Percentiles rank a stretch among this genome's conserved stretches.
Conservation (phyloP, 208 protist genomes). For the Leishmania tropica region DNA sequence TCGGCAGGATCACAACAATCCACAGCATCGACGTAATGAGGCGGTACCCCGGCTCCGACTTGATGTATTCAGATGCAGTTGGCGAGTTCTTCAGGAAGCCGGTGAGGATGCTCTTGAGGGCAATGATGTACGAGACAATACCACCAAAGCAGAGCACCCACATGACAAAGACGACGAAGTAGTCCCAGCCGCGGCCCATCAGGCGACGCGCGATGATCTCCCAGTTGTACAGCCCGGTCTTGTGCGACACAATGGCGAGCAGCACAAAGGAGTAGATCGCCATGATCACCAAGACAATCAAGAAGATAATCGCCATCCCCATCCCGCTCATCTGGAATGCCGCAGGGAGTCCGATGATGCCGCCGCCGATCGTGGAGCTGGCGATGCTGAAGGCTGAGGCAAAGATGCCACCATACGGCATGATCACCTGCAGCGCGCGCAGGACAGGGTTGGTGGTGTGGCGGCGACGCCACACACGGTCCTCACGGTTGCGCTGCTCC, state of each 20-base stretch:
- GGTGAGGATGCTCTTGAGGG: slow-evolving; percentile 49
- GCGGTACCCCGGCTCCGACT: slow-evolving; percentile 33
- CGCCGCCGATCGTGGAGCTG: slow-evolving; percentile 68
- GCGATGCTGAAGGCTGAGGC: slow-evolving; percentile 60
- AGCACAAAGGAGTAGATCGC: slow-evolving; percentile 69
- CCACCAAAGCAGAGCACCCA: slow-evolving; percentile 64
- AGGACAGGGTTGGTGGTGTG: slow-evolving; percentile 45
- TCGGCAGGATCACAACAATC: slow-evolving; percentile 25
- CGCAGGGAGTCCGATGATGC: slow-evolving; percentile 58
- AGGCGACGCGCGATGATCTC: slow-evolving; percentile 50
- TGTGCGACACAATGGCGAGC: slow-evolving; percentile 43
- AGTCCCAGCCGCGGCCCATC: slow-evolving; percentile 29
- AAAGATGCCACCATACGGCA: slow-evolving; percentile 58
- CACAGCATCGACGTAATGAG: slow-evolving; percentile 60
- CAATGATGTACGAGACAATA: slow-evolving; percentile 62
- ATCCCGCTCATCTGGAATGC: slow-evolving; percentile 64
- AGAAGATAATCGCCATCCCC: slow-evolving; percentile 38
- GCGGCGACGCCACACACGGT: slow-evolving; percentile 43
- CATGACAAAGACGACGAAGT: slow-evolving; percentile 54
- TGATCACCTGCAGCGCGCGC: slow-evolving; percentile 35
- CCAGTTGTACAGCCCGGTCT: slow-evolving; percentile 55
- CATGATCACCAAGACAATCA: slow-evolving; percentile 34
- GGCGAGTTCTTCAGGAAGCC: slow-evolving; percentile 32
- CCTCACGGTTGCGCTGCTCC: slow-evolving; percentile 23
- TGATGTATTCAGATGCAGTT: slow-evolving; percentile 17